phyloP scores from a whole-genome alignment of 768 basidiomycete species.

The Dioszegia crocea region DNA sequence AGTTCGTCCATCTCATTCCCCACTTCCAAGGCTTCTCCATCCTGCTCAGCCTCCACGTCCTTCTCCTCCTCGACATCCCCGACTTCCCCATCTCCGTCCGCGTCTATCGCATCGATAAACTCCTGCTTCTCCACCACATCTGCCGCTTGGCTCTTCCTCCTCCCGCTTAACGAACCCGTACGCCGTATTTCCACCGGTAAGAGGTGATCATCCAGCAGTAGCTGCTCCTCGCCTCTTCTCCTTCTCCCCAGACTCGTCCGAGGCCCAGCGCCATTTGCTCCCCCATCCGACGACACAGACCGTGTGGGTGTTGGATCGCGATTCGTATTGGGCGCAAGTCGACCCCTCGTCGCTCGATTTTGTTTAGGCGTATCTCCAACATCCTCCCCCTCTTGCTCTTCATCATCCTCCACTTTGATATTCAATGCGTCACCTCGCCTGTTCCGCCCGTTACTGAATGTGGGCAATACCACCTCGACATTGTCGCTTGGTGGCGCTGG shows the following conservation, averaged over 20 bases:
- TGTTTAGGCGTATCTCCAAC: conserved; percentile 1
- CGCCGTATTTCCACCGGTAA: conserved; percentile 27
- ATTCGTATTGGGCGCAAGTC: background rate
- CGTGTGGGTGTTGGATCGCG: background rate
- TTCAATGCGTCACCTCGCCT: conserved; percentile 44
- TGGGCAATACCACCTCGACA: conserved; percentile 52
- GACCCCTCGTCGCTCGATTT: background rate
- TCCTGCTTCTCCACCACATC: background rate
- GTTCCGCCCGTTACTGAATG: conserved; percentile 52
- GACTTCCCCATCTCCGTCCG: conserved; percentile 3
- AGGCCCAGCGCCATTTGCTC: background rate
- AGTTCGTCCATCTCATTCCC: conserved; percentile 5
- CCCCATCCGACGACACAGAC: conserved; percentile 13
- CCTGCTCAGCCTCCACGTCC: conserved; percentile 6
- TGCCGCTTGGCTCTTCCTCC: background rate
- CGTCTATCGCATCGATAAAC: background rate
- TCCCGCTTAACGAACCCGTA: background rate
- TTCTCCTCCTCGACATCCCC: conserved; percentile 7
- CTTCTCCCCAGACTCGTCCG: conserved; percentile 16
- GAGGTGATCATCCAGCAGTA: conserved; percentile 39
- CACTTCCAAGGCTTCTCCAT: background rate
- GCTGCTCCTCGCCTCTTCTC: conserved; percentile 34
- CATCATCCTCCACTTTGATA: conserved; percentile 33
- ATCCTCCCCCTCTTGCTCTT: conserved; percentile 6
- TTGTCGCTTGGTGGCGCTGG: conserved; percentile 60